Percentiles rank a stretch among this genome's conserved stretches.
Conservation (phyloP, 164 flowering plant genomes). For the Magnolia sinica region DNA sequence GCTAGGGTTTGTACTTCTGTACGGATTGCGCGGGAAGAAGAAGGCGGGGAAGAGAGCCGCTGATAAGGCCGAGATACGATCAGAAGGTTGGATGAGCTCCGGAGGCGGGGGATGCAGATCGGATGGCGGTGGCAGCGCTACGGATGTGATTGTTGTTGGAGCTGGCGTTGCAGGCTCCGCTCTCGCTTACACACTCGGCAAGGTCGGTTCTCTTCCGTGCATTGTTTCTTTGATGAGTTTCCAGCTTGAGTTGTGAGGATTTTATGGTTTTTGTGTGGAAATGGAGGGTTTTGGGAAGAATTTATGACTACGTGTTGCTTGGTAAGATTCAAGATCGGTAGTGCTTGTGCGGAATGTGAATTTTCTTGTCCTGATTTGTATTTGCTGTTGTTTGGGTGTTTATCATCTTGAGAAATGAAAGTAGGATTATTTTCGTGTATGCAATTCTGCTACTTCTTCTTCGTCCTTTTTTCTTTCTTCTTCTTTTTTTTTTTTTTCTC, state of each 20-base stretch:
- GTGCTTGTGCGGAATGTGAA: no score
- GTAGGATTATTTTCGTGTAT: no score
- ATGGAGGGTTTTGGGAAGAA: no score
- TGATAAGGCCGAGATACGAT: neutral
- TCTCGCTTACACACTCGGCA: conserved; percentile 83
- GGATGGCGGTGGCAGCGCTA: neutral
- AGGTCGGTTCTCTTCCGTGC: conserved; percentile 35
- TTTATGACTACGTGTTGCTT: no score
- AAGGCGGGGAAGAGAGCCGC: neutral
- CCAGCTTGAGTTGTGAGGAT: neutral
- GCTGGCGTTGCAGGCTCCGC: conserved; percentile 95
- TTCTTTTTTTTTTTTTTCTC: no score
- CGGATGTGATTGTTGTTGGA: conserved; percentile 76
- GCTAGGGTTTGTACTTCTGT: conserved; percentile 10
- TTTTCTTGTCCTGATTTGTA: no score
- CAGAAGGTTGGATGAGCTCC: neutral
- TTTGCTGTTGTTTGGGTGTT: no score
- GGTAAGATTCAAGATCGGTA: no score
- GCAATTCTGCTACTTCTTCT: no score
- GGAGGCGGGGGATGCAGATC: conserved; percentile 32
- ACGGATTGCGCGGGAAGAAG: neutral
- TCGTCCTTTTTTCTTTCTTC: no score
- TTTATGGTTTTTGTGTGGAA: no score
- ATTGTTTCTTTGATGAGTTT: neutral
- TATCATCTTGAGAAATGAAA: no score